phyloP scores from a whole-genome alignment of 2,329 filamentous ascomycete genomes.

The Aspergillus nomiae region DNA sequence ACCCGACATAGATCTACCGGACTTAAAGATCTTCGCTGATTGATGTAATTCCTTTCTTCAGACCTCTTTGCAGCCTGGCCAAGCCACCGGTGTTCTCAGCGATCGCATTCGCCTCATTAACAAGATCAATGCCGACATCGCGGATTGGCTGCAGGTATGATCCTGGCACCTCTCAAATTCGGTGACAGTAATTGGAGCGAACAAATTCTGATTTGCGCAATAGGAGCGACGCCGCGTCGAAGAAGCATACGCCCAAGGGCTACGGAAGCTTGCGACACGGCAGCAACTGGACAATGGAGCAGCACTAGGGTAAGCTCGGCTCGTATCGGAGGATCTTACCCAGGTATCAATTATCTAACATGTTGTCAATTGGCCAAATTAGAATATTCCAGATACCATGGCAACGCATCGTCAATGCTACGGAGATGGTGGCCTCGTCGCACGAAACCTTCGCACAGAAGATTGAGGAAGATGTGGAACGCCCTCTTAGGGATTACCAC shows the following conservation, averaged over 20 bases:
- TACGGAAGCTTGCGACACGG: constrained; percentile 78
- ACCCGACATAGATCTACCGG: background rate
- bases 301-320: constrained; percentile 75
- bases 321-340: background rate
- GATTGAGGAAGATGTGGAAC: constrained; percentile 87
- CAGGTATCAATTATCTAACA: constrained; percentile 1
- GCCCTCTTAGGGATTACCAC: constrained; percentile 75
- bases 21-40: background rate
- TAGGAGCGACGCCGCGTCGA: constrained; percentile 93
- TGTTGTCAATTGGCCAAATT: constrained; percentile 23
- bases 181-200: constrained; percentile 8
- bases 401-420: constrained; percentile 80
- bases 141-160: constrained; percentile 92
- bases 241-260: constrained; percentile 79
- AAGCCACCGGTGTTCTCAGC: constrained; percentile 79
- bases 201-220: constrained; percentile 13
- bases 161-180: constrained; percentile 11
- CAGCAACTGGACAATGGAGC: constrained; percentile 73
- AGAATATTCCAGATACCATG: constrained; percentile 91
- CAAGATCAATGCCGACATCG: constrained; percentile 85
- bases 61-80: constrained; percentile 77
- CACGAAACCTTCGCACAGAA: constrained; percentile 78
- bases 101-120: constrained; percentile 86
- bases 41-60: constrained; percentile 41
- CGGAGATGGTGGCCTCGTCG: constrained; percentile 78